A percentile compares a stretch with the other conserved stretches of the same genome.
These are phyloP conservation scores for Rhodosporidiobolus odoratus DNA, from an alignment of 768 basidiomycete genomes.

Conservation along the genomic window DNA sequence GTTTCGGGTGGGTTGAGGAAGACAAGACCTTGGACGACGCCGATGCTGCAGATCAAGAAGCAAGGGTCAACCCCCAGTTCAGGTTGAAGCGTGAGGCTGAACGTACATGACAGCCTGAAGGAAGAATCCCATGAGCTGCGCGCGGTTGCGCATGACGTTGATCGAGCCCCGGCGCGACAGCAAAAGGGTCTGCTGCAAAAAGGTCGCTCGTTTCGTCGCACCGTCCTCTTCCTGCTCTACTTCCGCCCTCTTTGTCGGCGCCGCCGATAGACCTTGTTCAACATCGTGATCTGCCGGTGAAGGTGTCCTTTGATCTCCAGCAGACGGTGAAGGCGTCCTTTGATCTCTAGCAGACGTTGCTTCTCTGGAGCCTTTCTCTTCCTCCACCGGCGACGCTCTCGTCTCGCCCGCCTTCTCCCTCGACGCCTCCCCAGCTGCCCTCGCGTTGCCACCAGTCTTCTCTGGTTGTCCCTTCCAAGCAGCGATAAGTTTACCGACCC, in stretches of 20 bases:
- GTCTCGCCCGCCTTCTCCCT: too few species aligned
- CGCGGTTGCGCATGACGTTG: slow-evolving; percentile 45
- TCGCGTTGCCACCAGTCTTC: neutral
- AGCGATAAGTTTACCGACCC: slow-evolving; percentile 46
- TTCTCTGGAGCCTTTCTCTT: too few species aligned
- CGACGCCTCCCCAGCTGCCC: neutral
- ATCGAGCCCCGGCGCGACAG: slow-evolving; percentile 42
- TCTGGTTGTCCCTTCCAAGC: slow-evolving; percentile 46
- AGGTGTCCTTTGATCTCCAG: too few species aligned
- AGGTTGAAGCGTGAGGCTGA: slow-evolving; percentile 45
- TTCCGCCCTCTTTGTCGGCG: too few species aligned
- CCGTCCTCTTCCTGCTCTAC: slow-evolving; percentile 14
- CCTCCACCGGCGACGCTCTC: too few species aligned
- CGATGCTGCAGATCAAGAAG: slow-evolving; percentile 26
- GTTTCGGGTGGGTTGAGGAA: slow-evolving; percentile 44
- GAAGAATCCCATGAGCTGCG: neutral
- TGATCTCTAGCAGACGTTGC: too few species aligned
- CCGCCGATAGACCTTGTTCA: too few species aligned
- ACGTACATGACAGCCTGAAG: slow-evolving; percentile 39
- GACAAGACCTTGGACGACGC: slow-evolving; percentile 48
- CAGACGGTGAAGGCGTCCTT: too few species aligned
- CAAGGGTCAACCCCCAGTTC: too few species aligned
- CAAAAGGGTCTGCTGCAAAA: slow-evolving; percentile 38
- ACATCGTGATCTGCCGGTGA: too few species aligned
- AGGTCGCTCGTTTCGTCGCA: too few species aligned